Percentiles rank a stretch among this genome's conserved stretches.
phyloP scores from a whole-genome alignment of 192 early-diverging fungal species.

The Linnemannia zychae region DNA sequence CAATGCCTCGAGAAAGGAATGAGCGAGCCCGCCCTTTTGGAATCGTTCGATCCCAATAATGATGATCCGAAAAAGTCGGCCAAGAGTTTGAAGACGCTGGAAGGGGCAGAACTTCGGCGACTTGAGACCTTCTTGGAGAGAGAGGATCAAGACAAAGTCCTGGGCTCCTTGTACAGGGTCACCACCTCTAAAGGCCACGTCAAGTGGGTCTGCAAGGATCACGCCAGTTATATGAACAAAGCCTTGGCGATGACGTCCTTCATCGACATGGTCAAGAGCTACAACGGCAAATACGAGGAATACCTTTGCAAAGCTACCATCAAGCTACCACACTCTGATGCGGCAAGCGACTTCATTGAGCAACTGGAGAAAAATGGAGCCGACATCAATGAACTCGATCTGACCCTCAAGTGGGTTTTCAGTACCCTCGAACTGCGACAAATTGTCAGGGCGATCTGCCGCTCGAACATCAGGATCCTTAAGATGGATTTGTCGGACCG shows the following conservation, averaged over 20 bases:
- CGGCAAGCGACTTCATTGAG: constrained; percentile 8
- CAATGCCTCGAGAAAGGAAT: neutral
- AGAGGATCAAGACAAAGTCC: constrained; percentile 36
- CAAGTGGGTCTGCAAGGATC: constrained; percentile 30
- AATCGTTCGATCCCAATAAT: neutral
- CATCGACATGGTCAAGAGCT: neutral
- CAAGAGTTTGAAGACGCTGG: constrained; percentile 9
- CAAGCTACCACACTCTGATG: neutral
- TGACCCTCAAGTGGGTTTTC: constrained; percentile 11
- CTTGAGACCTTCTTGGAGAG: constrained; percentile 25
- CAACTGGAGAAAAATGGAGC: neutral
- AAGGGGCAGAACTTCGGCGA: constrained; percentile 43
- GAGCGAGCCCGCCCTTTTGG: neutral
- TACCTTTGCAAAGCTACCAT: constrained; percentile 19
- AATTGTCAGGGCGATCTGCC: neutral
- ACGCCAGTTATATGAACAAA: neutral
- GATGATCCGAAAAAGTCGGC: neutral
- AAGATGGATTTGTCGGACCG: constrained; percentile 3
- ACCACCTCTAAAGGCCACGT: constrained; percentile 11
- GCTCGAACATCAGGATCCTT: constrained; percentile 9
- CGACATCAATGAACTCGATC: constrained; percentile 12
- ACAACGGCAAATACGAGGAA: neutral
- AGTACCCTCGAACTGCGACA: neutral
- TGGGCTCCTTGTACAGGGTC: constrained; percentile 41
- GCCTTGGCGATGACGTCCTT: constrained; percentile 6